Evolutionary conservation across 139 green algal species (phyloP).

Genomic region (Chlamydomonas sp.): DNA sequence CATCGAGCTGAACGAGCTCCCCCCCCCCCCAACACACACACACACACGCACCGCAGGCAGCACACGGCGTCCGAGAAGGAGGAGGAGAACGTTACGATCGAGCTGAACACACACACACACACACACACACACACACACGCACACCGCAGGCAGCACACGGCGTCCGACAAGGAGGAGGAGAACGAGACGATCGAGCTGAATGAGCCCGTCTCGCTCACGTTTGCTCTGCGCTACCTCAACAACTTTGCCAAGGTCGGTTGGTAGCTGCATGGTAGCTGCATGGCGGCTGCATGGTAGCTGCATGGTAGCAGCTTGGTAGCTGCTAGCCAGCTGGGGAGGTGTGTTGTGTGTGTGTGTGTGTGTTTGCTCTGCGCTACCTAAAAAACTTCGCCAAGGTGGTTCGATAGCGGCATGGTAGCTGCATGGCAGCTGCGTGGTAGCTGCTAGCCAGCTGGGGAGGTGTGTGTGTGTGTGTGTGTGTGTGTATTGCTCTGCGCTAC

Average conservation of each 20-base stretch:
- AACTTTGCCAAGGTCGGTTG: conserved; percentile 93
- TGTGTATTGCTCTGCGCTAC: too few relatives aligned
- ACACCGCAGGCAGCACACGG: conserved; percentile 26
- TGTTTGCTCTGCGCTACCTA: conserved; percentile 94
- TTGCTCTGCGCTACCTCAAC: conserved; percentile 96
- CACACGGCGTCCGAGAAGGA: background rate
- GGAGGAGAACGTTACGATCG: background rate
- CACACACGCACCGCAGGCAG: too few relatives aligned
- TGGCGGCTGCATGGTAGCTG: too few relatives aligned
- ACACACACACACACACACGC: conserved; percentile 3
- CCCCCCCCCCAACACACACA: background rate
- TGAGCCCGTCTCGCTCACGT: conserved; percentile 89
- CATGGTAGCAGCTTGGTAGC: too few relatives aligned
- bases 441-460: too few relatives aligned
- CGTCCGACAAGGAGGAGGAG: conserved; percentile 62
- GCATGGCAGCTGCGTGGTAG: too few relatives aligned
- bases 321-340: too few relatives aligned
- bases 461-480: too few relatives aligned
- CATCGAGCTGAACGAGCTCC: background rate
- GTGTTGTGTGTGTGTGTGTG: too few relatives aligned
- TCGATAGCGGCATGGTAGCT: too few relatives aligned
- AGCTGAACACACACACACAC: background rate
- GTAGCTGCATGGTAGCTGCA: too few relatives aligned
- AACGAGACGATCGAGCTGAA: conserved; percentile 76
- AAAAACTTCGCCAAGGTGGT: conserved; percentile 95